phyloP scores from a whole-genome alignment of 169 alveolate genomes.

The Eimeria maxima region DNA sequence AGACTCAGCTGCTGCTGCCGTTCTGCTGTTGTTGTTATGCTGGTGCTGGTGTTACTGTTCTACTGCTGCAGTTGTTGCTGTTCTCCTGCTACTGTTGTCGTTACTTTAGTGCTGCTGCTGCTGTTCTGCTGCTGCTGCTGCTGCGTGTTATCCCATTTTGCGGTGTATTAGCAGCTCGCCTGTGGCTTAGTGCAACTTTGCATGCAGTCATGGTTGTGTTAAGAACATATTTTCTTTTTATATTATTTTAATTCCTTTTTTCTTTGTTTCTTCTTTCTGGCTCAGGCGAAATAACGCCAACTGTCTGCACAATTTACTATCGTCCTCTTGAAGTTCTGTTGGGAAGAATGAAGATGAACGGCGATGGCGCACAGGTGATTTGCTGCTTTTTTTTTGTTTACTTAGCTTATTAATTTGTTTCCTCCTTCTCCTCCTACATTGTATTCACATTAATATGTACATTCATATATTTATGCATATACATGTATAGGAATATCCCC shows the following conservation, averaged over 20 bases:
- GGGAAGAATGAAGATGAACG: constrained; percentile 84
- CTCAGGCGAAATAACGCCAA: constrained; percentile 93
- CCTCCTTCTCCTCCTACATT: too few species aligned
- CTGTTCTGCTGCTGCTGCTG: background rate
- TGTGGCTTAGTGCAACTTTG: too few species aligned
- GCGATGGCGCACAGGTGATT: background rate
- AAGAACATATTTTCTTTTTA: too few species aligned
- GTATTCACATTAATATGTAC: too few species aligned
- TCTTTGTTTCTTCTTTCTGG: background rate
- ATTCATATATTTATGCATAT: too few species aligned
- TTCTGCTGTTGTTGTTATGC: background rate
- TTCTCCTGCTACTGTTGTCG: too few species aligned
- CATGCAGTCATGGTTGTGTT: too few species aligned
- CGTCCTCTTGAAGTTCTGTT: constrained; percentile 93
- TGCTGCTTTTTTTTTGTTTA: background rate
- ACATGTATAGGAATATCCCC: too few species aligned
- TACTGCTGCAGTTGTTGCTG: background rate
- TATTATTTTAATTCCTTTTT: background rate
- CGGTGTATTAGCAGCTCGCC: too few species aligned
- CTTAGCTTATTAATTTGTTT: background rate
- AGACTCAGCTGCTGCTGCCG: background rate
- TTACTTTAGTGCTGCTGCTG: background rate
- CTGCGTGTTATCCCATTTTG: too few species aligned
- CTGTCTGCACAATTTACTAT: constrained; percentile 94
- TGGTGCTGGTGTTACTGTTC: background rate